These are phyloP conservation scores for Cephaloascus fragrans DNA, from an alignment of 805 yeast species.

Conservation along the genomic window DNA sequence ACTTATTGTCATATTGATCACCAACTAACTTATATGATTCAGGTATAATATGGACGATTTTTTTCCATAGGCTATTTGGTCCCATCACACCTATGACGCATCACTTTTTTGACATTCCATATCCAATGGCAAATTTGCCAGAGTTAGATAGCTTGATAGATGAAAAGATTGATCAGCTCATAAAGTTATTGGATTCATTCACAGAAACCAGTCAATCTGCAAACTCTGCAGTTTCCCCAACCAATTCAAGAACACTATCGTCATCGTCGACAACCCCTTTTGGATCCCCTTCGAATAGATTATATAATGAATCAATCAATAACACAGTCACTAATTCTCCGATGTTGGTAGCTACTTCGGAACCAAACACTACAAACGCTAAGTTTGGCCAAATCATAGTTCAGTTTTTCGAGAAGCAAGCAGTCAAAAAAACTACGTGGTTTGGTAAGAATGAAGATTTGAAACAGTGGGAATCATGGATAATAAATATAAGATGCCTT, in stretches of 20 bases:
- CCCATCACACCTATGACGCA: slow-evolving; percentile 43
- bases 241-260: slow-evolving; percentile 18
- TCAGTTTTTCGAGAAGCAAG: slow-evolving; percentile 23
- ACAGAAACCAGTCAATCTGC: background rate
- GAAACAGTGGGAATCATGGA: slow-evolving; percentile 67
- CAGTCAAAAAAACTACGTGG: slow-evolving; percentile 42
- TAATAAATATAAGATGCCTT: slow-evolving; percentile 36
- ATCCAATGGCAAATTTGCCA: slow-evolving; percentile 38
- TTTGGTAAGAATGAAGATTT: slow-evolving; percentile 38
- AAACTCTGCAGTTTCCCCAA: background rate
- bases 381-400: slow-evolving; percentile 23
- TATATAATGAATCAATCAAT: background rate
- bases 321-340: background rate
- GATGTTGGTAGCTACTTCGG: background rate
- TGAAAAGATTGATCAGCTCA: slow-evolving; percentile 20
- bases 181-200: slow-evolving; percentile 8
- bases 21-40: no score
- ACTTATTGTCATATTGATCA: no score
- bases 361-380: slow-evolving; percentile 10
- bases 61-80: slow-evolving; percentile 64
- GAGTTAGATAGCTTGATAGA: slow-evolving; percentile 39
- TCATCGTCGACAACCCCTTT: slow-evolving; percentile 14
- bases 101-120: slow-evolving; percentile 51
- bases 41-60: slow-evolving; percentile 57
- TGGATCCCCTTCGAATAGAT: slow-evolving; percentile 7